Conservation (phyloP, 2,329 filamentous ascomycete genomes). For the Orbilia blumenaviensis region DNA sequence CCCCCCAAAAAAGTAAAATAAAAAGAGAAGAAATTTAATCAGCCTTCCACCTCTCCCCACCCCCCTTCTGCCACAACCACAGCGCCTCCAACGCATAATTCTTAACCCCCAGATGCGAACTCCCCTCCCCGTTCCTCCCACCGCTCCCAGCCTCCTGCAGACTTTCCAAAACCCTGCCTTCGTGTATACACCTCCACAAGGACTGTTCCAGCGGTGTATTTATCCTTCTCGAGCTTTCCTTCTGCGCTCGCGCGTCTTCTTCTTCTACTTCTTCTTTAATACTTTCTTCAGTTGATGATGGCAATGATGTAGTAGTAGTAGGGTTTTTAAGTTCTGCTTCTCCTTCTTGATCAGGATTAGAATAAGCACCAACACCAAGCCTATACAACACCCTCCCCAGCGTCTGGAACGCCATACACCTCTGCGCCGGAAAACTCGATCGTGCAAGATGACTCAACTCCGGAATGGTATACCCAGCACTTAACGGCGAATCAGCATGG, state of each 20-base stretch:
- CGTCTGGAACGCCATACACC: slow-evolving; percentile 91
- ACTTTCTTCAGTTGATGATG: not conserved
- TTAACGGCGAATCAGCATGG: slow-evolving; percentile 89
- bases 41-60: slow-evolving; percentile 57
- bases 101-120: slow-evolving; percentile 75
- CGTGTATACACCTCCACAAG: slow-evolving; percentile 81
- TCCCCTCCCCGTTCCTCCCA: slow-evolving; percentile 66
- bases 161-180: slow-evolving; percentile 78
- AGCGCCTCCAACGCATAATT: slow-evolving; percentile 88
- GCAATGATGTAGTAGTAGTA: too few species aligned
- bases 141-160: slow-evolving; percentile 78
- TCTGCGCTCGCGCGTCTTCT: slow-evolving; percentile 59
- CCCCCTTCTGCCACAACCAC: slow-evolving; percentile 67
- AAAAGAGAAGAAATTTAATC: slow-evolving; percentile 31
- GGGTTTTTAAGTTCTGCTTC: not conserved
- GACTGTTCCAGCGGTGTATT: slow-evolving; percentile 75
- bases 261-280: not conserved
- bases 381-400: slow-evolving; percentile 85
- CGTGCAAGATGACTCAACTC: slow-evolving; percentile 84
- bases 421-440: slow-evolving; percentile 82
- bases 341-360: too few species aligned
- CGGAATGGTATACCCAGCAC: slow-evolving; percentile 89
- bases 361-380: slow-evolving; percentile 71
- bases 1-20: too few species aligned
- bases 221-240: slow-evolving; percentile 72